phyloP scores from a whole-genome alignment of 805 yeast genomes.

The Hanseniaspora taiwanica region DNA sequence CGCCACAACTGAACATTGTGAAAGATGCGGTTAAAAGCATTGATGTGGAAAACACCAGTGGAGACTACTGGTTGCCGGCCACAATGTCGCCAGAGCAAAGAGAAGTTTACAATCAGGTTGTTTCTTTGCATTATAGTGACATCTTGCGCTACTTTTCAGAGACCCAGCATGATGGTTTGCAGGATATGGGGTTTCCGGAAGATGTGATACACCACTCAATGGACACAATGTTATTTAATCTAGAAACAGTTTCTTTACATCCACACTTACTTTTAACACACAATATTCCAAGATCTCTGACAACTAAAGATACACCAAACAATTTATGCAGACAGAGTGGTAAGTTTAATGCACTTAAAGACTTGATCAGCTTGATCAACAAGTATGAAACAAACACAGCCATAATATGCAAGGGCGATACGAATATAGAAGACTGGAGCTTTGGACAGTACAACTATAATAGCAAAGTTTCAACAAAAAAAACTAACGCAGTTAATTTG shows the following conservation, averaged over 20 bases:
- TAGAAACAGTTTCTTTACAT: constrained; percentile 73
- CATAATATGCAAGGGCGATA: constrained; percentile 44
- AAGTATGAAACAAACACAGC: constrained; percentile 42
- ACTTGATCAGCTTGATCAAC: constrained; percentile 44
- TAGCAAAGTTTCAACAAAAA: no score
- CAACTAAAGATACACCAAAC: constrained; percentile 55
- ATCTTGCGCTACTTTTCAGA: constrained; percentile 74
- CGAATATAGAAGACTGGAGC: background rate
- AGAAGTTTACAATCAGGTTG: constrained; percentile 81
- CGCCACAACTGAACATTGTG: constrained; percentile 72
- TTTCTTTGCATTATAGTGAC: constrained; percentile 83
- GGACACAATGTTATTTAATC: constrained; percentile 59
- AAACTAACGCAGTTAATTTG: no score
- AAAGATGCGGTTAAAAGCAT: background rate
- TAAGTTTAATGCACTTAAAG: constrained; percentile 60
- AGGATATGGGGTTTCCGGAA: constrained; percentile 25
- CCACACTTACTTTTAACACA: constrained; percentile 79
- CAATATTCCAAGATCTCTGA: constrained; percentile 68
- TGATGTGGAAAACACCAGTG: constrained; percentile 17
- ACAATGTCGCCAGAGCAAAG: constrained; percentile 80
- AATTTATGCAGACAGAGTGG: constrained; percentile 71
- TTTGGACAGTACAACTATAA: background rate
- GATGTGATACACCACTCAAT: constrained; percentile 61
- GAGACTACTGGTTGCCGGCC: constrained; percentile 68
- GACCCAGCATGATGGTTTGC: no score